phyloP scores from a whole-genome alignment of 1,139 yeast genomes.

The Scheffersomyces cryptocercus region DNA sequence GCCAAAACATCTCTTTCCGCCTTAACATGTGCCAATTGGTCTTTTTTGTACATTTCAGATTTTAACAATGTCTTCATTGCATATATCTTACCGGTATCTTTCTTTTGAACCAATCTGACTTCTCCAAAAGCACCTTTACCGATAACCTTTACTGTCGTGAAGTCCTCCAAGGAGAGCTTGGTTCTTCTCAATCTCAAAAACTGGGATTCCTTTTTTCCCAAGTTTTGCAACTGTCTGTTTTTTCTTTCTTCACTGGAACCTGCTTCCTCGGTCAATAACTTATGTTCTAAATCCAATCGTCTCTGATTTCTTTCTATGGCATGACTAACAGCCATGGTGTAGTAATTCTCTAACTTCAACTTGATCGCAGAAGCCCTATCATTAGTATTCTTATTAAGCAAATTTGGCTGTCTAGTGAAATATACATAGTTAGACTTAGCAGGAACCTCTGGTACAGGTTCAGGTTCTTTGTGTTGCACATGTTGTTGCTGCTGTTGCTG shows the following conservation, averaged over 20 bases:
- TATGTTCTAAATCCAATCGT: conserved; percentile 70
- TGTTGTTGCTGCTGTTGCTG: conserved; percentile 16
- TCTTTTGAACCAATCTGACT: conserved; percentile 78
- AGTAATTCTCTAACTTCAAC: conserved; percentile 68
- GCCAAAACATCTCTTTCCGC: conserved; percentile 87
- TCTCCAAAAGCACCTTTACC: conserved; percentile 91
- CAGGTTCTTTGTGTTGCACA: conserved; percentile 4
- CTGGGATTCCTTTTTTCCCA: conserved; percentile 78
- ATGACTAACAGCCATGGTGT: conserved; percentile 74
- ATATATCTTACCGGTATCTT: conserved; percentile 78
- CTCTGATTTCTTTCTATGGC: conserved; percentile 83
- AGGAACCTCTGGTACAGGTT: conserved; percentile 6
- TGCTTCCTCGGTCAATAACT: conserved; percentile 61
- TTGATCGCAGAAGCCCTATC: conserved; percentile 76
- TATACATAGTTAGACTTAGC: conserved; percentile 52
- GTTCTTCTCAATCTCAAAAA: conserved; percentile 75
- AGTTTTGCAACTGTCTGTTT: conserved; percentile 66
- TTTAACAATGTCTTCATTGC: conserved; percentile 82
- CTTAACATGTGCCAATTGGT: conserved; percentile 80
- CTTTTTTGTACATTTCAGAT: conserved; percentile 81
- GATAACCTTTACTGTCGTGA: conserved; percentile 75
- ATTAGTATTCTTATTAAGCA: conserved; percentile 62
- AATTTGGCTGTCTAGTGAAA: conserved; percentile 86
- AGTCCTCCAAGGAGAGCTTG: conserved; percentile 71
- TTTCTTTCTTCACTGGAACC: conserved; percentile 68